Conservation (phyloP, 176 grass and related monocot genomes). For the Eleusine indica region DNA sequence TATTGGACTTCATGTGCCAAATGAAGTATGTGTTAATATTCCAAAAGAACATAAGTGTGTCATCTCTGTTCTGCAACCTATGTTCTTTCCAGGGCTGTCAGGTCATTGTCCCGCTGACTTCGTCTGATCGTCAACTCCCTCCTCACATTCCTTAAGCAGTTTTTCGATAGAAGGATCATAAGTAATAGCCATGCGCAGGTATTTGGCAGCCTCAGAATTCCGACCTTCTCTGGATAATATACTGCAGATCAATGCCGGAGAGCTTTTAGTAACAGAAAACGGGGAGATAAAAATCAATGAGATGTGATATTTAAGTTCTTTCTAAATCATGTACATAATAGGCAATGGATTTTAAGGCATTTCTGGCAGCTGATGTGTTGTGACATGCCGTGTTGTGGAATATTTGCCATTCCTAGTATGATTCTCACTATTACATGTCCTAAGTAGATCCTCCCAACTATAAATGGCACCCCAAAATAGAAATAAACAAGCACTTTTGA, state of each 20-base stretch:
- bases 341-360: slow-evolving; percentile 2
- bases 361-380: background rate
- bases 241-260: slow-evolving; percentile 42
- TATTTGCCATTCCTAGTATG: background rate
- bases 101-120: slow-evolving; percentile 28
- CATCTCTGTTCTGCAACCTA: background rate
- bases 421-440: background rate
- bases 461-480: background rate
- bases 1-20: background rate
- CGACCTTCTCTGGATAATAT: slow-evolving; percentile 63
- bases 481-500: background rate
- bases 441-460: background rate
- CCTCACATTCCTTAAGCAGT: slow-evolving; percentile 73
- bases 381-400: background rate
- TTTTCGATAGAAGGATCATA: slow-evolving; percentile 68
- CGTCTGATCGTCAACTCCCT: slow-evolving; percentile 38
- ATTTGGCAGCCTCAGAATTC: slow-evolving; percentile 74
- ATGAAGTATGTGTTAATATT: background rate
- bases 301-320: background rate
- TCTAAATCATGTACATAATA: background rate
- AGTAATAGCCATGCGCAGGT: slow-evolving; percentile 53
- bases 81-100: background rate
- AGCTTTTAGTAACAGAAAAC: slow-evolving; percentile 2
- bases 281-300: background rate
- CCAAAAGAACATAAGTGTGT: background rate